Conservation (phyloP, 78 protist genomes). For the Planoprotostelium fungivorum region DNA sequence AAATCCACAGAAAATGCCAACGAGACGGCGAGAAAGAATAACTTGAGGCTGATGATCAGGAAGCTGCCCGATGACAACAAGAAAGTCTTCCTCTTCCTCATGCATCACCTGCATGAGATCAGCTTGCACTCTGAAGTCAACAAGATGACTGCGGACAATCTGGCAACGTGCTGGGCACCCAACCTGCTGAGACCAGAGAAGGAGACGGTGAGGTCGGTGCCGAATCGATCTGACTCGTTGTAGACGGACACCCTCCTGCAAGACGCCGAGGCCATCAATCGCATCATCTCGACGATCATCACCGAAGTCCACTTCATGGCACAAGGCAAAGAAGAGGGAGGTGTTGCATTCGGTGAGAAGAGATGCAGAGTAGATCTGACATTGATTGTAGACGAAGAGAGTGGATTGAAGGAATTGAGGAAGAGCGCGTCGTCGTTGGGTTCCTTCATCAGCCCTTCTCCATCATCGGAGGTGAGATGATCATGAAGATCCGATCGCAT, state of each 20-base stretch:
- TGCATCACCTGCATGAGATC: conserved; percentile 18
- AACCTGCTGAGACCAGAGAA: conserved; percentile 33
- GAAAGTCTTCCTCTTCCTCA: background rate
- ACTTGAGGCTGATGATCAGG: background rate
- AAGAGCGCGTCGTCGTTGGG: no score
- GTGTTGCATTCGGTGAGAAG: no score
- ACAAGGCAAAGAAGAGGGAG: background rate
- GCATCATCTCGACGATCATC: background rate
- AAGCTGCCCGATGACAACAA: background rate
- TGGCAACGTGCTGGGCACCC: conserved; percentile 64
- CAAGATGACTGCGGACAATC: conserved; percentile 63
- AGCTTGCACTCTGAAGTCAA: conserved; percentile 27
- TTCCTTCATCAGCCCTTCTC: no score
- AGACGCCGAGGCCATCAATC: background rate
- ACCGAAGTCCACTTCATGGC: background rate
- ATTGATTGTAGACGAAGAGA: no score
- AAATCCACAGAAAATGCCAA: background rate
- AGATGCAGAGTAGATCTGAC: no score
- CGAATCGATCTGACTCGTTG: background rate
- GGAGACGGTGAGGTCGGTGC: background rate
- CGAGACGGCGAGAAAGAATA: background rate
- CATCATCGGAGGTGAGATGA: no score
- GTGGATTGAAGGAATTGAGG: no score
- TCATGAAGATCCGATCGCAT: no score
- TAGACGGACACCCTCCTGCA: background rate